Percentiles rank a stretch among this genome's conserved stretches.
Conservation (phyloP, 495 filamentous ascomycete species). For the Penicillium maclennaniae region DNA sequence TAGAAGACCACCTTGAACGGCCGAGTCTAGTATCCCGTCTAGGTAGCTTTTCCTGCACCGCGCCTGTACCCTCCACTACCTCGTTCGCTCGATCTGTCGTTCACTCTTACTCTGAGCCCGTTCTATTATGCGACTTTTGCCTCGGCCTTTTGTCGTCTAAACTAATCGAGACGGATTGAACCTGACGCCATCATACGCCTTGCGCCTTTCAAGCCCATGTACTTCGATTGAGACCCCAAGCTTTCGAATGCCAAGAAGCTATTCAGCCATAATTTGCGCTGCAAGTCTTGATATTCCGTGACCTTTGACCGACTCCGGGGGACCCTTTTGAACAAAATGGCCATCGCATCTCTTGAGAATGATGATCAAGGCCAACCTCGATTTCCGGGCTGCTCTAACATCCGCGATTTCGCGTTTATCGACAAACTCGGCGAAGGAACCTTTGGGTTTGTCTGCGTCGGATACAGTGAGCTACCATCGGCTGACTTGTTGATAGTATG, state of each 20-base stretch:
- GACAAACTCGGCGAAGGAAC: conserved; percentile 96
- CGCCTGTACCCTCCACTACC: neutral
- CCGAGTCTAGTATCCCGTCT: neutral
- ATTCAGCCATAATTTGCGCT: neutral
- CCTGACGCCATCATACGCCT: neutral
- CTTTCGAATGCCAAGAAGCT: neutral
- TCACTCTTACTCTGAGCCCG: neutral
- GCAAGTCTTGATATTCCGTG: neutral
- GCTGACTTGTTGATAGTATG: conserved; percentile 53
- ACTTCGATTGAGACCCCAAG: neutral
- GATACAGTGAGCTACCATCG: neutral
- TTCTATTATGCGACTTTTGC: neutral
- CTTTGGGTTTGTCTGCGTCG: conserved; percentile 66
- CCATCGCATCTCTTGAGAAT: conserved; percentile 31
- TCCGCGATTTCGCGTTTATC: conserved; percentile 81
- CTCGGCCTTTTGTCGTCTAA: neutral
- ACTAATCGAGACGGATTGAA: neutral
- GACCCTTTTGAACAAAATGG: conserved; percentile 23
- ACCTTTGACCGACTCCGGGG: neutral
- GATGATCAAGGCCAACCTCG: conserved; percentile 37
- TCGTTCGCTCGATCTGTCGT: neutral
- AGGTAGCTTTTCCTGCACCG: conserved; percentile 3
- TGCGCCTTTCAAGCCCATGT: neutral
- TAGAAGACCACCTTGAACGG: neutral
- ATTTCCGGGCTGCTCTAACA: conserved; percentile 83